A percentile compares a stretch with the other conserved stretches of the same genome.
Evolutionary conservation across 192 early-diverging fungal genomes (phyloP).

Genomic region (Podila minutissima): DNA sequence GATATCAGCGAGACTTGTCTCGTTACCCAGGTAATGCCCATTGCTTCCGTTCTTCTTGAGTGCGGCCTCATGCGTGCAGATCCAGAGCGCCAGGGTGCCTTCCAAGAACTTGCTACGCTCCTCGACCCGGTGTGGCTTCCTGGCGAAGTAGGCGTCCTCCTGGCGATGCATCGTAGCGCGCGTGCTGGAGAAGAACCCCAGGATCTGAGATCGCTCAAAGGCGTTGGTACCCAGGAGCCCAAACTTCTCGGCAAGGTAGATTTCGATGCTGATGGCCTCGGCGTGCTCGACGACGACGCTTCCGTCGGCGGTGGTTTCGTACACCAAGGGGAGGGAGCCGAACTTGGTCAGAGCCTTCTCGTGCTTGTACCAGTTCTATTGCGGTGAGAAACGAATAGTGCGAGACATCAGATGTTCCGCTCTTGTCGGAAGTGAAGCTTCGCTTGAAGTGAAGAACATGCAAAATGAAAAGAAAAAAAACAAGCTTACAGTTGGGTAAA

Average conservation of each 20-base stretch:
- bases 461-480: neutral
- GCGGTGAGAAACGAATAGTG: neutral
- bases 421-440: too few relatives aligned
- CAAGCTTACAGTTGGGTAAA: slow-evolving; percentile 11
- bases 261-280: slow-evolving; percentile 51
- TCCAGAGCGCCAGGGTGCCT: slow-evolving; percentile 4
- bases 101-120: slow-evolving; percentile 8
- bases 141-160: slow-evolving; percentile 4
- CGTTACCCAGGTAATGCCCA: slow-evolving; percentile 60
- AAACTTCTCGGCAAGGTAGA: slow-evolving; percentile 51
- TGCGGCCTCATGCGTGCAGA: slow-evolving; percentile 7
- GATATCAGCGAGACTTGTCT: slow-evolving; percentile 18
- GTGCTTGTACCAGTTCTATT: slow-evolving; percentile 35
- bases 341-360: slow-evolving; percentile 49
- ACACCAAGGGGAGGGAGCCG: slow-evolving; percentile 54
- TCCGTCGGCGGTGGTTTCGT: slow-evolving; percentile 30
- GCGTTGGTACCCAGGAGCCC: slow-evolving; percentile 25
- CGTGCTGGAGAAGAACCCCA: slow-evolving; percentile 1
- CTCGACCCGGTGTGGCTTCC: neutral
- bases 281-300: slow-evolving; percentile 35
- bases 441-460: neutral
- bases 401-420: neutral
- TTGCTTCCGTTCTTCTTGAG: slow-evolving; percentile 14
- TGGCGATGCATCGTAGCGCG: slow-evolving; percentile 5
- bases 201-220: slow-evolving; percentile 21